Base-by-base conservation (phyloP, 495 filamentous ascomycete genomes). In the Penicillium samsonianum region DNA sequence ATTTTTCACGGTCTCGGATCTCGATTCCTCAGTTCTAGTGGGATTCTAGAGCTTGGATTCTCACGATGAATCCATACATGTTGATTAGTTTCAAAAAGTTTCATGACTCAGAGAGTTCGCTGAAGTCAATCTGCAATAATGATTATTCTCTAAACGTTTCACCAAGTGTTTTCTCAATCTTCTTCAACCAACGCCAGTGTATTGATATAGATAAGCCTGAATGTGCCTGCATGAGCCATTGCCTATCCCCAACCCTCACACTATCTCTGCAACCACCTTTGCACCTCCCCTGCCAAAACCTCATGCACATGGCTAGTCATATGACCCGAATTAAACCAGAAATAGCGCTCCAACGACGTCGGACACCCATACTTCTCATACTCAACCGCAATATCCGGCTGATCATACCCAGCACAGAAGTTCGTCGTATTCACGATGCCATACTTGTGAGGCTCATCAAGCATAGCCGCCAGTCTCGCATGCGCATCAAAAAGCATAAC, bases 301-400 rank as follows among this genome's bases (percentile, higher is more conserved):
- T 68, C 45, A 70, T 81, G 78, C 8, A 71, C 63, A 60, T 74
- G 70, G 26, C 67, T 75, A 5, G 78, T 81, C 62, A 82, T 68
- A 72, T 82, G 79, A 8, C 78, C 78, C 9, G 69, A 72, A 62
- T 81, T 76, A 54, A 70, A 80, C 78, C 80, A 81, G 55, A 82
- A 82, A 63, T 84, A 84, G 57, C 72, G 61, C 23, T 73, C 60
- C 62, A 80, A 51, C 42, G 77, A 69, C 44, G 68, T 61, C 6
- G 67, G 71, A 67, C 80, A 83, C 28, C 79, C 80, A 67, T 82
- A 81, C 43, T 62, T 60, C 35, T 54, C 55, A 48, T 76, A 76
- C 45, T 79, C 69, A 23, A 62, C 67, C n/a, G 56, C 61, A 47
- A 84, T 73, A 67, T 80, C 75, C 5, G 75, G 76, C 56, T 80